Base-by-base conservation (phyloP, 768 basidiomycete genomes). In the Lactifluus volemus region DNA sequence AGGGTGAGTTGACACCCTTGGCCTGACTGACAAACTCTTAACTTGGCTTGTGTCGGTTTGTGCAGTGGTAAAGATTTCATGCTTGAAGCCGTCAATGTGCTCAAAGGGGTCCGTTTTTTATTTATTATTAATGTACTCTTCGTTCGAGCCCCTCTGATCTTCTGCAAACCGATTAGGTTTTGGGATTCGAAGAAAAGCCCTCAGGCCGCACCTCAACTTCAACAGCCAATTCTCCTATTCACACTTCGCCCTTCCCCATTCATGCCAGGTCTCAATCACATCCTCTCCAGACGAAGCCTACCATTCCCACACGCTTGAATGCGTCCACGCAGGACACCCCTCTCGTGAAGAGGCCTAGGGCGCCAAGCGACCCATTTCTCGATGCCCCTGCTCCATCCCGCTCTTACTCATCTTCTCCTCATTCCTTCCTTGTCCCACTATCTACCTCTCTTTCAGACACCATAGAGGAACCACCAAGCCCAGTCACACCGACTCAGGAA, bases 11-110 rank as follows among this genome's bases (percentile, higher is more conserved):
- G 36, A 42, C 54, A 61, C 19, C 60, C 52, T 69, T 59, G 48
- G 49, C 55, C 34, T 25, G 25, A 41, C 64, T 58, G 49, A 59
- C 58, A 57, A 49, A 60, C 38, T 48, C 67, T n/a, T 65, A 41
- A 69, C 61, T 61, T 58, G 61, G 53, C 61, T 60, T 52, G 39
- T 52, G 44, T 63, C 57, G 68, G 55, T 58, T 67, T 65, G 55
- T 64, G 59, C 73, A 95, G 92, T 69, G 93, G 93, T 61, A 89
- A 91, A 73, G 89, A 93, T 67, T 96, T 96, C 72, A 94, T 94
- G 92, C 78, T 89, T 53, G 92, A 95, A 74, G 91, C 90, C 10
- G 84, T 95, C 59, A 85, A 90, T 67, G 76, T 93, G 50, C 83
- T 95, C 65, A 96, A 96, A 82, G 93, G 93, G 68, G 92, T 89